Base-by-base conservation (phyloP, 2,329 filamentous ascomycete species). In the Zymoseptoria pseudotritici region DNA sequence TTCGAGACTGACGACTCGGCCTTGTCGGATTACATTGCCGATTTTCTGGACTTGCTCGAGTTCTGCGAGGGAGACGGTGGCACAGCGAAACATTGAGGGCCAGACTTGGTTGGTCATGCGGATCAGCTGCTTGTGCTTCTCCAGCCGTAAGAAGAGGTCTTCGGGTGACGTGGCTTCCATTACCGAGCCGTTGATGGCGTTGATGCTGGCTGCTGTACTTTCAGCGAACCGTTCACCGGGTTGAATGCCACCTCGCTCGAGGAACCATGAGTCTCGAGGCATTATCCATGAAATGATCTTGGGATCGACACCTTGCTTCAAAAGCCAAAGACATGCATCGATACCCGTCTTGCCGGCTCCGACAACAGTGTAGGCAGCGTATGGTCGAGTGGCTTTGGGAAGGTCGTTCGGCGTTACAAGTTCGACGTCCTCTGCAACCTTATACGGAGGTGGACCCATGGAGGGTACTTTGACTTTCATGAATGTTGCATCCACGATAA, bases 301-400 rank as follows among this genome's bases (percentile, higher is more conserved):
- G 1, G 60, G 57, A 10, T 54, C 10, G n/a, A 66, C 53, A 4
- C 61, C 62, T 3, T 59, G 53, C 10, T 52, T 55, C 11, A 67
- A 57, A 3, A 67, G 53, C 65, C 62, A 67, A 0, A 66, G 42
- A 20, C 60, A 63, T 11, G 63, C 55, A 50, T 66, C 65, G 42
- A 67, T 66, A 2, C 62, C 65, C 1, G 62, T 67, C 54, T 67
- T 67, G 20, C 64, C 62, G 0, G 62, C 62, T 11, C 65, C 63
- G 13, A 67, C 59, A 8, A 66, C 54, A 3, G 65, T 67, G 17
- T 65, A 67, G 13, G 56, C 58, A 9, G 20, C 52, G 22, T 58
- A 63, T 4, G 59, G 58, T 2, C 63, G 54, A 19, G 50, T 36
- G 2, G 57, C 58, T 2, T 55, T 58, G 1, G 54, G 54, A 0